Evolutionary conservation across 768 basidiomycete genomes (phyloP).

Genomic region (Phylloporus scabripes): DNA sequence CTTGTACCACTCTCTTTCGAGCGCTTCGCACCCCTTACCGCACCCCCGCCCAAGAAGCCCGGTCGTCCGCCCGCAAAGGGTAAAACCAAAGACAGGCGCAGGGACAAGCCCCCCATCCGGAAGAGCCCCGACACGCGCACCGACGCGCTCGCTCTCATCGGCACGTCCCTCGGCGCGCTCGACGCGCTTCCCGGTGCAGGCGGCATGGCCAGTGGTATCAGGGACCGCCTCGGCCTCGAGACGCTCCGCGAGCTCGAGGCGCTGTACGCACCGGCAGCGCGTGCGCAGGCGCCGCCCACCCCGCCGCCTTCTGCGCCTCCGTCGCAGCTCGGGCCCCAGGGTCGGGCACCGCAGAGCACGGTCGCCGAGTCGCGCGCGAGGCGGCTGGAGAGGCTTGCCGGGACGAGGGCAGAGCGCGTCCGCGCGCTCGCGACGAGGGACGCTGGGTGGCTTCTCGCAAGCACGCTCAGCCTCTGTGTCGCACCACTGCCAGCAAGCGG

Average conservation of each 20-base stretch:
- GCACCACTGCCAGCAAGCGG: neutral
- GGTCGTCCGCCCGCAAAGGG: neutral
- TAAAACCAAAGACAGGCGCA: slow-evolving; percentile 1
- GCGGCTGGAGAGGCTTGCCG: slow-evolving; percentile 6
- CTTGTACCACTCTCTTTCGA: slow-evolving; percentile 17
- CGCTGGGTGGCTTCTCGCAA: slow-evolving; percentile 25
- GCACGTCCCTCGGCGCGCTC: slow-evolving; percentile 15
- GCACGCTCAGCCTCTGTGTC: slow-evolving; percentile 22
- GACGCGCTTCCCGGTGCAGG: slow-evolving; percentile 6
- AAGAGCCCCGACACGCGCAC: slow-evolving; percentile 14
- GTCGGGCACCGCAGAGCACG: neutral
- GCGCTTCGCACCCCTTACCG: slow-evolving; percentile 11
- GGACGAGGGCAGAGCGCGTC: slow-evolving; percentile 17
- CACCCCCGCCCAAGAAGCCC: neutral
- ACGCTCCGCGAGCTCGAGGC: slow-evolving; percentile 23
- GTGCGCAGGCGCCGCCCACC: neutral
- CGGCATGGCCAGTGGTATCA: slow-evolving; percentile 2
- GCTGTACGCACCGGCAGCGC: slow-evolving; percentile 7
- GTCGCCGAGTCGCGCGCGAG: neutral
- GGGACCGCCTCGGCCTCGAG: slow-evolving; percentile 25
- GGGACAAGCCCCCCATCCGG: neutral
- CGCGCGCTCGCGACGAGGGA: slow-evolving; percentile 23
- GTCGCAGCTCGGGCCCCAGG: neutral
- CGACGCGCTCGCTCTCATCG: slow-evolving; percentile 23
- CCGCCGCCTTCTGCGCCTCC: neutral